phyloP scores from a whole-genome alignment of 2,329 filamentous ascomycete species.

The Basipetospora chlamydospora region DNA sequence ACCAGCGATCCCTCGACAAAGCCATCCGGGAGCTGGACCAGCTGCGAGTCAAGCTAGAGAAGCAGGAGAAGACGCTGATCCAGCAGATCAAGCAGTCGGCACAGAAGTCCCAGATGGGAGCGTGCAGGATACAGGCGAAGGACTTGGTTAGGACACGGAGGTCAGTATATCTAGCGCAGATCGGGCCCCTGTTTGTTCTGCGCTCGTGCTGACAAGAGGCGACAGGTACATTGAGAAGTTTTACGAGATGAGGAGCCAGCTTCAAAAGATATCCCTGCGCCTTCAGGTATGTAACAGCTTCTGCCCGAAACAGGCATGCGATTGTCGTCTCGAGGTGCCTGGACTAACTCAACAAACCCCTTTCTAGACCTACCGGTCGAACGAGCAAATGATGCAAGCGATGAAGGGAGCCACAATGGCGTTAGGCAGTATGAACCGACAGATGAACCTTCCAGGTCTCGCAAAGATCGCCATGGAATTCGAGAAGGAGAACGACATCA shows the following conservation, averaged over 20 bases:
- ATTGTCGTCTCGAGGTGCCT: too few species aligned
- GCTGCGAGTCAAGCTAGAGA: slow-evolving; percentile 88
- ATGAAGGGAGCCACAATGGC: slow-evolving; percentile 97
- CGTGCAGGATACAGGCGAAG: slow-evolving; percentile 95
- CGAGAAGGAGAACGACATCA: slow-evolving; percentile 95
- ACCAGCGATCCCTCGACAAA: slow-evolving; percentile 93
- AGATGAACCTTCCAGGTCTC: slow-evolving; percentile 91
- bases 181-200: too few species aligned
- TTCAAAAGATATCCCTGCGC: slow-evolving; percentile 87
- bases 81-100: slow-evolving; percentile 96
- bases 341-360: too few species aligned
- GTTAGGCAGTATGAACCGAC: slow-evolving; percentile 90
- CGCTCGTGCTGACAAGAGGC: neutral
- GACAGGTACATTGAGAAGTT: slow-evolving; percentile 89
- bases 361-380: slow-evolving; percentile 77
- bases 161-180: slow-evolving; percentile 28
- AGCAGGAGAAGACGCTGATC: slow-evolving; percentile 95
- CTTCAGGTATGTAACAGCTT: slow-evolving; percentile 54
- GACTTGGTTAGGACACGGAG: slow-evolving; percentile 84
- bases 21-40: slow-evolving; percentile 93
- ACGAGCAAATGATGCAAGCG: slow-evolving; percentile 99
- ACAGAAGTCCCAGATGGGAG: slow-evolving; percentile 97
- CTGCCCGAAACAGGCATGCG: too few species aligned
- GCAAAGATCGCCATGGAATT: slow-evolving; percentile 99
- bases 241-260: slow-evolving; percentile 91